phyloP scores from a whole-genome alignment of 1,139 yeast species.

The Debaryomycetaceae sp. region DNA sequence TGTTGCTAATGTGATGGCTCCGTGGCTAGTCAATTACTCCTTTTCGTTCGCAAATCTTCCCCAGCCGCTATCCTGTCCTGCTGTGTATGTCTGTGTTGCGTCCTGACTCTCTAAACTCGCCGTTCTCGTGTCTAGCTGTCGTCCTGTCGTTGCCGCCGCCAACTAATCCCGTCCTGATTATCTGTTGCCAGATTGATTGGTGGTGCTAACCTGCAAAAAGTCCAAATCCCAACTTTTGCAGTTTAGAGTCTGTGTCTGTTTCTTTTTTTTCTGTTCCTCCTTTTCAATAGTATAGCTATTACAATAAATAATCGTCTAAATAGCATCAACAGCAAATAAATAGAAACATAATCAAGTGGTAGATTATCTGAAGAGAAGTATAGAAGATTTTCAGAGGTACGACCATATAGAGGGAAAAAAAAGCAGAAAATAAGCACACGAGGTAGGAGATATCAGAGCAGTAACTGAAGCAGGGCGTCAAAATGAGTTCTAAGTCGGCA shows the following conservation, averaged over 20 bases:
- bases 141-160: background rate
- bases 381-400: background rate
- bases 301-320: background rate
- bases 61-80: too few species aligned
- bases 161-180: background rate
- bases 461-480: background rate
- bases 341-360: background rate
- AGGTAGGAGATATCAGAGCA: background rate
- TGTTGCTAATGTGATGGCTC: slow-evolving; percentile 9
- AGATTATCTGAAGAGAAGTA: background rate
- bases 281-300: background rate
- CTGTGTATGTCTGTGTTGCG: too few species aligned
- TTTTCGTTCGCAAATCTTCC: too few species aligned
- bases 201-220: background rate
- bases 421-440: background rate
- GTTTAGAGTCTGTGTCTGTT: background rate
- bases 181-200: background rate
- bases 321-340: background rate
- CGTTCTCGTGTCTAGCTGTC: too few species aligned
- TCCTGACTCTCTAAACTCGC: too few species aligned
- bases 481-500: slow-evolving; percentile 50
- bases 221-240: background rate
- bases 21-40: too few species aligned
- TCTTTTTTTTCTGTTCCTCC: background rate
- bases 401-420: background rate